phyloP scores from a whole-genome alignment of 2,329 filamentous ascomycete genomes.

The Sphaerulina musiva region DNA sequence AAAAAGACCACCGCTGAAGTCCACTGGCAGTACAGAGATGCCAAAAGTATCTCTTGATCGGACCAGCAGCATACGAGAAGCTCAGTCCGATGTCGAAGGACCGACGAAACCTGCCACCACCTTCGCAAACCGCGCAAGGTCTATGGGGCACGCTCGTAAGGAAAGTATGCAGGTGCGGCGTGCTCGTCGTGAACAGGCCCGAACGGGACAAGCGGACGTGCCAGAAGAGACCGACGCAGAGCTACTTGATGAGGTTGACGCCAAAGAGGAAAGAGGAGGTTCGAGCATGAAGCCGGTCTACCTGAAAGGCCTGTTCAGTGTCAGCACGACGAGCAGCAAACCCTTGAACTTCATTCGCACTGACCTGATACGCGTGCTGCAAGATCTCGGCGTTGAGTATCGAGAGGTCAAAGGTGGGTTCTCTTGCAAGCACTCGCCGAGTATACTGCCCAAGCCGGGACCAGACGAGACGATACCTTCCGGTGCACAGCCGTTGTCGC shows the following conservation, averaged over 20 bases:
- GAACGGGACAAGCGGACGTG: slow-evolving; percentile 60
- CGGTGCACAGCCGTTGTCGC: slow-evolving; percentile 51
- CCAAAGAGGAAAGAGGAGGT: slow-evolving; percentile 46
- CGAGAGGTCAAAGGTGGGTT: slow-evolving; percentile 91
- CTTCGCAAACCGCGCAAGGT: slow-evolving; percentile 70
- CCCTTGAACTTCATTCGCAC: slow-evolving; percentile 76
- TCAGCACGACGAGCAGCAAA: slow-evolving; percentile 91
- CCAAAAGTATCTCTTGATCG: slow-evolving; percentile 36
- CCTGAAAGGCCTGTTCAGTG: slow-evolving; percentile 93
- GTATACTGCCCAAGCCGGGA: slow-evolving; percentile 70
- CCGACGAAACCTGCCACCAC: slow-evolving; percentile 41
- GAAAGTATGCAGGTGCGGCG: slow-evolving; percentile 89
- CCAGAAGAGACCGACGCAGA: slow-evolving; percentile 88
- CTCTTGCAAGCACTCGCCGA: slow-evolving; percentile 77
- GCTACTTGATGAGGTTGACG: slow-evolving; percentile 51
- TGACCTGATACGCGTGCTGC: slow-evolving; percentile 85
- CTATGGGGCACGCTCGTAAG: slow-evolving; percentile 77
- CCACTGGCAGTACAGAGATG: slow-evolving; percentile 23
- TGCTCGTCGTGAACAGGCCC: slow-evolving; percentile 47
- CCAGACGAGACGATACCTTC: slow-evolving; percentile 37
- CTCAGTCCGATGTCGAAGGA: slow-evolving; percentile 46
- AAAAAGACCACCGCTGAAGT: slow-evolving; percentile 28
- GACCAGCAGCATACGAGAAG: slow-evolving; percentile 26
- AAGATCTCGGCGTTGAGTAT: slow-evolving; percentile 82
- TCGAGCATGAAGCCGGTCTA: slow-evolving; percentile 84